phyloP scores from a whole-genome alignment of 2,329 filamentous ascomycete species.

The Fusarium gaditjirri region DNA sequence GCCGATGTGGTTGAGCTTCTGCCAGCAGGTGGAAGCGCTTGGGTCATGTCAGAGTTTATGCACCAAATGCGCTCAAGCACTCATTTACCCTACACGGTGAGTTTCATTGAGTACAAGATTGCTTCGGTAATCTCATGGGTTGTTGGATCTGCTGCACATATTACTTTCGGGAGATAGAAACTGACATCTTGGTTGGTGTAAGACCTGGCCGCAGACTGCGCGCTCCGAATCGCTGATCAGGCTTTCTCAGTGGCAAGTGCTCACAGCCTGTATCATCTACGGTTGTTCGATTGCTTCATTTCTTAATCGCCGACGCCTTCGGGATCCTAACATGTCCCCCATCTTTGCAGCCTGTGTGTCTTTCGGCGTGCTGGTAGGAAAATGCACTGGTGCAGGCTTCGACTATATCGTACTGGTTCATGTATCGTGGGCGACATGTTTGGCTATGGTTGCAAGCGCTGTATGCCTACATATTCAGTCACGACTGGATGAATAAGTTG shows the following conservation, averaged over 20 bases:
- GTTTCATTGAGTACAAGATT: constrained; percentile 13
- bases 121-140: background rate
- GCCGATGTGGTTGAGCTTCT: constrained; percentile 37
- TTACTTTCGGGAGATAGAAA: constrained; percentile 17
- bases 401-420: constrained; percentile 40
- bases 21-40: constrained; percentile 36
- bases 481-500: constrained; percentile 11
- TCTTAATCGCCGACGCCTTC: constrained; percentile 35
- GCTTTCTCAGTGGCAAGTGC: constrained; percentile 35
- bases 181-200: constrained; percentile 27
- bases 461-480: constrained; percentile 16
- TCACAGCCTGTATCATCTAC: constrained; percentile 39
- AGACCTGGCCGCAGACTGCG: constrained; percentile 29
- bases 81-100: constrained; percentile 26
- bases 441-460: constrained; percentile 40
- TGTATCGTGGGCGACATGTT: constrained; percentile 41
- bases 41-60: constrained; percentile 39
- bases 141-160: background rate
- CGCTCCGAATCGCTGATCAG: constrained; percentile 18
- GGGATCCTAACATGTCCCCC: constrained; percentile 27
- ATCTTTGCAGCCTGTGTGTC: constrained; percentile 36
- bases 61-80: constrained; percentile 22
- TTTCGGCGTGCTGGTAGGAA: constrained; percentile 28
- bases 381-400: constrained; percentile 31
- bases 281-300: constrained; percentile 42